phyloP scores from a whole-genome alignment of 768 basidiomycete species.

The Tricholoma bakamatsutake region DNA sequence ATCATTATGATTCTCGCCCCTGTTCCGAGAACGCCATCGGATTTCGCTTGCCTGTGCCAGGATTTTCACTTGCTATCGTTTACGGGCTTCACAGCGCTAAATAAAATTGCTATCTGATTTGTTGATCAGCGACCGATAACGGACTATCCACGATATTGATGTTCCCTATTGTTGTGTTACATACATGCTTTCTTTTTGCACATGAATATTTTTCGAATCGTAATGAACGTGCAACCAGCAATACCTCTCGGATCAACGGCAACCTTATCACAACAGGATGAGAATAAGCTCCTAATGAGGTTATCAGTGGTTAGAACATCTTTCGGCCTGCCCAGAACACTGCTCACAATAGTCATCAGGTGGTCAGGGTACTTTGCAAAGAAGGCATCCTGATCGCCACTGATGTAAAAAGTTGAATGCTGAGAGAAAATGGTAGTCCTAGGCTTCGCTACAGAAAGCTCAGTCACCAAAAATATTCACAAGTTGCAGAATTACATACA shows the following conservation, averaged over 20 bases:
- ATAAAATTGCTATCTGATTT: neutral
- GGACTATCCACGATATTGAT: too few relatives aligned
- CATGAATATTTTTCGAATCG: neutral
- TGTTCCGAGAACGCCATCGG: neutral
- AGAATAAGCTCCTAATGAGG: neutral
- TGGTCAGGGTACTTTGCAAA: neutral
- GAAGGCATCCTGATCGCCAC: constrained; percentile 6
- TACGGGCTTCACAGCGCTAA: neutral
- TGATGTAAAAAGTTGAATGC: constrained; percentile 1
- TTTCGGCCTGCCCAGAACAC: neutral
- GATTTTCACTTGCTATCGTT: neutral
- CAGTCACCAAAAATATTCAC: neutral
- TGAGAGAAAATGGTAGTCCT: constrained; percentile 3
- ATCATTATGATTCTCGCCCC: neutral
- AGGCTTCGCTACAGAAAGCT: constrained; percentile 2
- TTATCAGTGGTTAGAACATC: neutral
- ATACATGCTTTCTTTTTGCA: neutral
- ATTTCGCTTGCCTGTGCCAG: neutral
- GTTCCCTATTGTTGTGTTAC: too few relatives aligned
- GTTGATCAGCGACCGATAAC: too few relatives aligned
- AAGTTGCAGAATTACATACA: constrained; percentile 7
- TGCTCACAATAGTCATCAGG: neutral
- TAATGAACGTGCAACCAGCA: neutral
- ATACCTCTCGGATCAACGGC: neutral
- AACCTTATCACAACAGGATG: neutral